Evolutionary conservation across 805 yeast species (phyloP).

Genomic region (Zygoascus tannicola): DNA sequence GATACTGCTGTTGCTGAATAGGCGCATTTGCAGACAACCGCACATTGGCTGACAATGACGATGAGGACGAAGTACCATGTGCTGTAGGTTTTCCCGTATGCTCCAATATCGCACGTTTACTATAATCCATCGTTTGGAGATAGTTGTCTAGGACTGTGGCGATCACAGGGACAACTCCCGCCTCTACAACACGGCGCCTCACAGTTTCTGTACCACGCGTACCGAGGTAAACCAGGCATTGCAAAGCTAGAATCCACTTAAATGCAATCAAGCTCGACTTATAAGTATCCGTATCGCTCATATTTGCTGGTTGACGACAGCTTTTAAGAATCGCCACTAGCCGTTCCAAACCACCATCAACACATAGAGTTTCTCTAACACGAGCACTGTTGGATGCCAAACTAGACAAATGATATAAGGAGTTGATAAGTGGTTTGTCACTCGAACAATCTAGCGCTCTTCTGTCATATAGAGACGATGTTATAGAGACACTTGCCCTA

Average conservation of each 20-base stretch:
- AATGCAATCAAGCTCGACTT: slow-evolving; percentile 58
- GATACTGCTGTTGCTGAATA: not conserved
- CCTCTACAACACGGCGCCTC: slow-evolving; percentile 76
- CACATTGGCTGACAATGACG: not conserved
- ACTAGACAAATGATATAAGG: slow-evolving; percentile 81
- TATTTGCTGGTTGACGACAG: slow-evolving; percentile 36
- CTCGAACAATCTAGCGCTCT: slow-evolving; percentile 87
- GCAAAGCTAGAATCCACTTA: slow-evolving; percentile 96
- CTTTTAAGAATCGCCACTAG: slow-evolving; percentile 77
- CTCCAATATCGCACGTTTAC: not conserved
- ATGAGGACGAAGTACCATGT: not conserved
- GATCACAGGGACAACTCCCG: slow-evolving; percentile 83
- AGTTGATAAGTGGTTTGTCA: slow-evolving; percentile 83
- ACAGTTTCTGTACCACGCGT: slow-evolving; percentile 87
- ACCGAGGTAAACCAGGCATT: slow-evolving; percentile 83
- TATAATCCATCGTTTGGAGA: slow-evolving; percentile 26
- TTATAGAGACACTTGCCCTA: slow-evolving; percentile 85
- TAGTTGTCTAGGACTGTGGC: slow-evolving; percentile 91
- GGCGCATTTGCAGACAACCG: not conserved
- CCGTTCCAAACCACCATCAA: slow-evolving; percentile 88
- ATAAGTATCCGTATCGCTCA: not conserved
- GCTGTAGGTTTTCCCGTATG: not conserved
- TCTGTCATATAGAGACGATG: slow-evolving; percentile 82
- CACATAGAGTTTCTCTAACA: slow-evolving; percentile 80
- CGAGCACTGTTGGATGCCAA: slow-evolving; percentile 77